Evolutionary conservation across 371 early-diverging fungal species (phyloP), one percentile per base, ranked within the genome.

Genomic region (Enteropsectra breve): DNA sequence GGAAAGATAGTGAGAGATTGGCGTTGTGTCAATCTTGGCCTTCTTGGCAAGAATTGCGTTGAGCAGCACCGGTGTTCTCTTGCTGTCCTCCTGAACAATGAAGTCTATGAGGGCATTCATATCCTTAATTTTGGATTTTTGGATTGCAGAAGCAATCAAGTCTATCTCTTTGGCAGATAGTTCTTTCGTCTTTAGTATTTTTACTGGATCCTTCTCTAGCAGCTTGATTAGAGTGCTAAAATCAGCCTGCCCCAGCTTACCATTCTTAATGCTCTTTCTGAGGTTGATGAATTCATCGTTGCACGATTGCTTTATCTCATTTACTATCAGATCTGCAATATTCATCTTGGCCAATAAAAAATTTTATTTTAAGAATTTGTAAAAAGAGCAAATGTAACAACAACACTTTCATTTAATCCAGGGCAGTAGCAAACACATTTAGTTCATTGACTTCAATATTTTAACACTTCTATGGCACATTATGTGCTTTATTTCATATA

Each of bases 61-160:
- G 1, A 78, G 38, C 1, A 78, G 46, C 3, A 69, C 55, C 5
- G 63, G 55, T 1, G 73, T 45, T 40, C 45, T 40, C 28, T 56
- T 29, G 29, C 50, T 33, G 4, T 47, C 38, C 45, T 52, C 61
- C 1, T 24, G 30, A 24, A 60, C 26, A 13, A 66, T 2, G 48
- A 45, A 46, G 34, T 38, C 30, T 34, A 78, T 53, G 18, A 75
- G 46, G n/a, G 68, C 64, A 30, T 75, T 72, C 47, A 70, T 58
- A 40, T 75, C 34, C 24, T 32, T 50, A n/a, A 67, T 11, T 32
- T 63, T 66, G 4, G 50, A 18, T 18, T 63, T 61, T 50, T 56
- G 70, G 1, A 75, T 21, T 45, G 70, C 75, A 50, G 59, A 56
- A 32, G 70, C 68, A 33, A 78, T 13, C 5, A 78, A 49, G n/a